Conservation (phyloP, 257 asterid genomes). For the Fraxinus pennsylvanica region DNA sequence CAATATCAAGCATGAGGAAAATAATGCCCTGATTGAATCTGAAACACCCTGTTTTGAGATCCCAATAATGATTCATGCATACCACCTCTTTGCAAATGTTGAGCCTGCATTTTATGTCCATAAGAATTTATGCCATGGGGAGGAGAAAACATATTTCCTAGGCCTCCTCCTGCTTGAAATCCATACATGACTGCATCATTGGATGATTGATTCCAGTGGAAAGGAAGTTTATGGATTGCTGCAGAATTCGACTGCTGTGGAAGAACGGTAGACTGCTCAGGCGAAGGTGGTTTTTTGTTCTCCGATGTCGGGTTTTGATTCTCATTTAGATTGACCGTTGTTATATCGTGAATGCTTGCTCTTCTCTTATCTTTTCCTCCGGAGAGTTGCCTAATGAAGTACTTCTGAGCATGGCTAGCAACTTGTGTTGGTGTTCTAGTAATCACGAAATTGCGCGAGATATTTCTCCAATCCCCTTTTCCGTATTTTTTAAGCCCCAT, state of each 20-base stretch:
- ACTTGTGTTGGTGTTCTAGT: slow-evolving; percentile 96
- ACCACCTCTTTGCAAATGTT: slow-evolving; percentile 48
- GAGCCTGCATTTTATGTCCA: slow-evolving; percentile 50
- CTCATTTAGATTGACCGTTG: slow-evolving; percentile 69
- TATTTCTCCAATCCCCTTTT: slow-evolving; percentile 97
- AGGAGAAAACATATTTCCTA: slow-evolving; percentile 41
- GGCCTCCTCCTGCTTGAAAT: slow-evolving; percentile 38
- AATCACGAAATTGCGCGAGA: slow-evolving; percentile 80
- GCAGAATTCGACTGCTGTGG: slow-evolving; percentile 33
- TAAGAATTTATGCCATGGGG: slow-evolving; percentile 41
- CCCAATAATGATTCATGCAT: slow-evolving; percentile 55
- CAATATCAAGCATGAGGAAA: slow-evolving; percentile 56
- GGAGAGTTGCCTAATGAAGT: slow-evolving; percentile 82
- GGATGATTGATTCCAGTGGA: slow-evolving; percentile 55
- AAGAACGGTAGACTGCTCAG: slow-evolving; percentile 38
- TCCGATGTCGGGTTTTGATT: slow-evolving; percentile 56
- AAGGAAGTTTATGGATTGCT: slow-evolving; percentile 44
- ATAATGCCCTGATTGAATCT: slow-evolving; percentile 65
- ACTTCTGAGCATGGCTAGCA: slow-evolving; percentile 98
- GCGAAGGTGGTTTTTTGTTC: slow-evolving; percentile 40
- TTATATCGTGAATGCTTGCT: slow-evolving; percentile 95
- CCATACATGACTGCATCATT: slow-evolving; percentile 50
- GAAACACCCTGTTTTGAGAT: slow-evolving; percentile 55
- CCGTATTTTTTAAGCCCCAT: slow-evolving; percentile 96
- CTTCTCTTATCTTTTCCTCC: slow-evolving; percentile 91